Conservation (phyloP, 306 rosid genomes). For the Ormosia emarginata region DNA sequence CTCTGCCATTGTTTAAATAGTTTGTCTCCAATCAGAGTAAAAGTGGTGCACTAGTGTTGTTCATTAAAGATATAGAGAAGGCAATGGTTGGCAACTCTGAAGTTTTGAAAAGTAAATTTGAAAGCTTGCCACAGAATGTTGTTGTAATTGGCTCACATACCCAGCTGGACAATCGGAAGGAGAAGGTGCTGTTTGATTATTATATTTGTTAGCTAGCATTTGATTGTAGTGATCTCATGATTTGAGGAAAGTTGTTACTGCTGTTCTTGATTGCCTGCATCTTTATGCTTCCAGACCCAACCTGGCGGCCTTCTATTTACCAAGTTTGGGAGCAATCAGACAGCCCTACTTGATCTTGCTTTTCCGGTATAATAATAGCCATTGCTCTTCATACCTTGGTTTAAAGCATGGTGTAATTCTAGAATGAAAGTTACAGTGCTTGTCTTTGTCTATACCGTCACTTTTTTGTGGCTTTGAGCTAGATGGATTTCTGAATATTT, state of each 20-base stretch:
- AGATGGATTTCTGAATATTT: not conserved
- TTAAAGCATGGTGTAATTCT: conserved; percentile 6
- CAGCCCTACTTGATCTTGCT: conserved; percentile 96
- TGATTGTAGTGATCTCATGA: not conserved
- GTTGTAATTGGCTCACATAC: conserved; percentile 87
- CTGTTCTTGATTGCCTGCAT: conserved; percentile 10
- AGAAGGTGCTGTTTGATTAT: conserved; percentile 60
- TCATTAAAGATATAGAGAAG: conserved; percentile 90
- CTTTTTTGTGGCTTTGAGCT: conserved; percentile 14
- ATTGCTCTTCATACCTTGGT: not conserved
- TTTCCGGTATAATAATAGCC: conserved; percentile 66
- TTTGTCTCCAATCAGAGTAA: conserved; percentile 64
- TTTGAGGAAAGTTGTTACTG: not conserved
- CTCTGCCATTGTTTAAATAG: conserved; percentile 35
- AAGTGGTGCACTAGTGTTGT: conserved; percentile 62
- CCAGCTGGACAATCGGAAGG: conserved; percentile 83
- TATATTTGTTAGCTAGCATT: conserved; percentile 14
- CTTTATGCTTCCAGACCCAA: conserved; percentile 58
- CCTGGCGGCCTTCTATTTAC: conserved; percentile 95
- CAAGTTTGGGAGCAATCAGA: conserved; percentile 87
- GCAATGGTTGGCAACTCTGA: conserved; percentile 70
- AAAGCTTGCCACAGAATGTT: conserved; percentile 68
- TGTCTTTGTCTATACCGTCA: not conserved
- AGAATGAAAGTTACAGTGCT: not conserved
- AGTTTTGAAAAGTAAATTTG: conserved; percentile 69